Evolutionary conservation across 192 early-diverging fungal species (phyloP), one percentile per base, ranked within the genome.

Genomic region (Coemansia asiatica): DNA sequence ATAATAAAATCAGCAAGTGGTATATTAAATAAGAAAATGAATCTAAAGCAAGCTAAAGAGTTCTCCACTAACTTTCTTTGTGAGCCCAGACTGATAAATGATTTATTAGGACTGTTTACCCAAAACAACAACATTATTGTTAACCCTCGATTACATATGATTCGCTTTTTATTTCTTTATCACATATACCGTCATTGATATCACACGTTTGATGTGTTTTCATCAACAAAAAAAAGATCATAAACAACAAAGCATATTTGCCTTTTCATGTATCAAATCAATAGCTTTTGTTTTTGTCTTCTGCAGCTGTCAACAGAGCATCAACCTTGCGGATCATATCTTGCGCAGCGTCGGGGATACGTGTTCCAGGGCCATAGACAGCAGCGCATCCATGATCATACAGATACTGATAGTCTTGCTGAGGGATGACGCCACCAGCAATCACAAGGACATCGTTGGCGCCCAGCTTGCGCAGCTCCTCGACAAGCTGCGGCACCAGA

Each of bases 301-400:
- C 56, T 9, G 49, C 35, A 6, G 49, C 64, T 16, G 25, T 36
- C 4, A 79, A 64, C 15, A 60, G 55, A 66, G 66, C 60, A 61
- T 87, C 86, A 70, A 95, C 87, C 75, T 92, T 91, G 60, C 61
- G 60, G 26, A 93, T 85, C 61, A 94, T 87, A 71, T 94, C 90
- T 53, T 86, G 89, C 4, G 93, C 93, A 8, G 92, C 91, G 25
- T 89, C 63, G 16, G 93, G 92, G 64, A 95, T 92, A 60, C 85
- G 87, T 2, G 93, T 93, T n/a, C 93, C 93, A 10, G 93, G 93
- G 5, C 93, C 93, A 81, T 94, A 95, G 31, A 95, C 88, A 28
- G 87, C 82, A 21, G 84, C 85, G n/a, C 89, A 91, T 15, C 93
- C 93, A 57, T 88, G 85, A 48, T 93, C 82, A 56, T 87, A 87